Evolutionary conservation across 352 stramenopile genomes (phyloP), one percentile per base, ranked within the genome.

Genomic region (Elongisporangium anandrum): DNA sequence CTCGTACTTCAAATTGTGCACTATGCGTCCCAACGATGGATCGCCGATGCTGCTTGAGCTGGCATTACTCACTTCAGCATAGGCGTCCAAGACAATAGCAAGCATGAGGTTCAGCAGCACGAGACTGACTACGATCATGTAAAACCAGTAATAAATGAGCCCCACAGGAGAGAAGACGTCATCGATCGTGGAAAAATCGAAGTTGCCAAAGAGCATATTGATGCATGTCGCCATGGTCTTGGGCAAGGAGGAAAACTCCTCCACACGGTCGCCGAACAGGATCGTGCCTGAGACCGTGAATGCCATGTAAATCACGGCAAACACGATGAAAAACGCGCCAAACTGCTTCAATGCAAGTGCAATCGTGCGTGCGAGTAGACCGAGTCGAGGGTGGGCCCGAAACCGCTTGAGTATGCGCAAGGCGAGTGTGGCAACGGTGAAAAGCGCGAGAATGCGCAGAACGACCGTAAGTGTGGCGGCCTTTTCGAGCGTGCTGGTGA

Each of bases 101-200:
- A 89, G 73, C 72, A 89, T 87, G 66, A 89, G 85, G 57, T 87
- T 89, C 38, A 89, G 71, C 53, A 89, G 61, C 24, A 88, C 62
- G 39, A 85, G 69, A 34, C 70, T 79, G 45, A 87, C 73, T 4
- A 87, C 67, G 45, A 86, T 64, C 73, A 89, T 84, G 63, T 85
- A 85, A 6, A 56, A 52, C 79, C 79, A 86, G 63, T 89, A 89
- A 68, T 79, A 89, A 17, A 89, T 48, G 66, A 85, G 78, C 5
- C 69, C 76, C 5, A 82, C 63, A 0, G 68, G 77, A 0, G 61
- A 19, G 51, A 82, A 68, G 12, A 85, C 54, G 54, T 77, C 58
- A 23, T 75, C 68, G 47, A 87, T 84, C 2, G 59, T 72, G 6
- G 47, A 26, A 52, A 82, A 85, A 65, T 87, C 75, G 45, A 87